Base-by-base conservation (phyloP, 768 basidiomycete genomes). In the Rhizopogon rudus region DNA sequence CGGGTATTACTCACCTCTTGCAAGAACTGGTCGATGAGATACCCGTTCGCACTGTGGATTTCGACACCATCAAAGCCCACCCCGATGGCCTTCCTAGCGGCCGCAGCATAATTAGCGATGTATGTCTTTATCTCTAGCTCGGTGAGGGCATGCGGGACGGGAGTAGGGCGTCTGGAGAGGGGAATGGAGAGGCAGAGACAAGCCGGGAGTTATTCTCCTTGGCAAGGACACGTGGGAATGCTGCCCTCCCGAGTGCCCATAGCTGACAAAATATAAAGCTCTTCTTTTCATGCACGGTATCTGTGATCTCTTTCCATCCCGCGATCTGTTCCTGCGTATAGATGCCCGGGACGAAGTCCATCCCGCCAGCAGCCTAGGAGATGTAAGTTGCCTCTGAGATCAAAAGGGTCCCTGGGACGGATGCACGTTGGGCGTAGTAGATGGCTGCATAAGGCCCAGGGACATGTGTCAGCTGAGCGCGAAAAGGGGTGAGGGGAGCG, bases 31-130 rank as follows among this genome's bases (percentile, higher is more conserved):
- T 80, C 73, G 1, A 71, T 6, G 14, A 74, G 57, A 44, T 66
- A 72, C 1, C 73, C 71, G 44, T 69, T 65, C 5, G 69, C 66
- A 9, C 52, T 63, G 41, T 71, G 68, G 29, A 71, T 59, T 66
- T 81, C 78, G 8, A 78, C 72, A 2, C 83, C 86, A 57, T 86
- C 83, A 60, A 86, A 86, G 0, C 82, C 84, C n/a, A 84, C 84
- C 12, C 65, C 54, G 5, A 81, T 72, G 1, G 81, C 83, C 53
- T 82, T 82, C 45, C 68, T 66, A 1, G 84, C 83, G 13, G 80
- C 81, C 14, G 70, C 61, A 0, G 69, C 77, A 58, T 75, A 84
- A 2, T 72, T 60, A 6, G 68, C n/a, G 3, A 76, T 61, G 55
- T 77, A 81, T 53, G 79, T 73, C 25, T 73, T 53, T 41, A 82